phyloP scores from a whole-genome alignment of 2,329 filamentous ascomycete genomes.

The Xylaria polymorpha region DNA sequence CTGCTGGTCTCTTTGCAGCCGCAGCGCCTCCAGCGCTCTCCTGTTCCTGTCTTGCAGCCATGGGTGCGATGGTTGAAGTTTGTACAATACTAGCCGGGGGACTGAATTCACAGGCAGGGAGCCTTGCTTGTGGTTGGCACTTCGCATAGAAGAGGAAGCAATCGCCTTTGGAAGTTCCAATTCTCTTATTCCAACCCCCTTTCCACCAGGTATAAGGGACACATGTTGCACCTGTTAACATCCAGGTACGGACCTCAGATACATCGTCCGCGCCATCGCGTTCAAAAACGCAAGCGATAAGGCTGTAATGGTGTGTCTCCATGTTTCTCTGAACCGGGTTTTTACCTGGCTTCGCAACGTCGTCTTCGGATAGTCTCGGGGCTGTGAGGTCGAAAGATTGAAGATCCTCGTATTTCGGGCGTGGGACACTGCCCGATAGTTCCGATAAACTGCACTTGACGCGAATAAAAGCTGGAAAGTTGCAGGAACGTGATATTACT shows the following conservation, averaged over 20 bases:
- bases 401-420: not conserved
- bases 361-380: not conserved
- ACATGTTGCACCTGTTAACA: not conserved
- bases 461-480: not conserved
- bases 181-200: not conserved
- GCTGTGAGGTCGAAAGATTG: not conserved
- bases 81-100: too few species aligned
- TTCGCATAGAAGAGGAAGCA: slow-evolving; percentile 9
- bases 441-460: not conserved
- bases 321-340: not conserved
- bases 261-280: not conserved
- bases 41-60: too few species aligned
- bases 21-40: too few species aligned
- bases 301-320: not conserved
- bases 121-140: not conserved
- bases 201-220: not conserved
- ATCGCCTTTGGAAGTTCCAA: not conserved
- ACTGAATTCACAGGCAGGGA: not conserved
- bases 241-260: not conserved
- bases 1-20: too few species aligned
- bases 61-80: too few species aligned
- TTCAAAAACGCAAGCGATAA: slow-evolving; percentile 11
- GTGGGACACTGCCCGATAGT: not conserved
- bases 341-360: not conserved
- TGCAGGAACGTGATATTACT: not conserved